phyloP scores from a whole-genome alignment of 2,329 filamentous ascomycete genomes.

The Apiospora phragmitis region DNA sequence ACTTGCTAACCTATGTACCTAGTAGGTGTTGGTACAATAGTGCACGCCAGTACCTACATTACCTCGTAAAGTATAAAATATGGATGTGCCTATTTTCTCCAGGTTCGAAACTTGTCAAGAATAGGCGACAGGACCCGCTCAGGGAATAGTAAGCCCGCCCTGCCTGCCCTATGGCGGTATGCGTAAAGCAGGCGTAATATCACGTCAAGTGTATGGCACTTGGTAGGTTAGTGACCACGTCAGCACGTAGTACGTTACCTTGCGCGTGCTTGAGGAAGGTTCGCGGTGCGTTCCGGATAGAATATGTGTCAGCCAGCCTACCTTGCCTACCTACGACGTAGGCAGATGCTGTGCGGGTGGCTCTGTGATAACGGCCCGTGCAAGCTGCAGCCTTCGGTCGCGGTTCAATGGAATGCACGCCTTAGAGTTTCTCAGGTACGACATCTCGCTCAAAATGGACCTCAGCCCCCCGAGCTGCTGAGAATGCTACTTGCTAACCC shows the following conservation, averaged over 20 bases:
- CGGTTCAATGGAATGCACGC: neutral
- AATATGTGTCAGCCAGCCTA: neutral
- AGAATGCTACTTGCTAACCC: slow-evolving; percentile 15
- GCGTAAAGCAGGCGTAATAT: neutral
- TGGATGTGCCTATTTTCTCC: neutral
- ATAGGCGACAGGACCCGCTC: neutral
- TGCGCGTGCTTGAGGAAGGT: neutral
- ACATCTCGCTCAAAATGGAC: neutral
- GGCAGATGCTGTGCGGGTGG: neutral
- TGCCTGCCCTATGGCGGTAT: neutral
- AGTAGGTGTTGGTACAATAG: neutral
- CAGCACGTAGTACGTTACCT: neutral
- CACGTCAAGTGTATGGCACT: neutral
- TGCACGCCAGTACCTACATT: neutral
- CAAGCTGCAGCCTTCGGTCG: too few relatives aligned
- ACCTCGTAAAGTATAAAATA: neutral
- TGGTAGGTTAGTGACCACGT: neutral
- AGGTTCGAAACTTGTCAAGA: neutral
- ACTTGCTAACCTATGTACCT: neutral
- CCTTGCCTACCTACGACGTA: too few relatives aligned
- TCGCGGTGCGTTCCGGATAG: neutral
- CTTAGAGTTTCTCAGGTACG: neutral
- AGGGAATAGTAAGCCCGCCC: neutral
- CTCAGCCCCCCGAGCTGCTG: neutral
- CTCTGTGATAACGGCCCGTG: neutral